A percentile compares a stretch with the other conserved stretches of the same genome.
phyloP scores from a whole-genome alignment of 2,329 filamentous ascomycete genomes.

The Orbilia brochopaga region DNA sequence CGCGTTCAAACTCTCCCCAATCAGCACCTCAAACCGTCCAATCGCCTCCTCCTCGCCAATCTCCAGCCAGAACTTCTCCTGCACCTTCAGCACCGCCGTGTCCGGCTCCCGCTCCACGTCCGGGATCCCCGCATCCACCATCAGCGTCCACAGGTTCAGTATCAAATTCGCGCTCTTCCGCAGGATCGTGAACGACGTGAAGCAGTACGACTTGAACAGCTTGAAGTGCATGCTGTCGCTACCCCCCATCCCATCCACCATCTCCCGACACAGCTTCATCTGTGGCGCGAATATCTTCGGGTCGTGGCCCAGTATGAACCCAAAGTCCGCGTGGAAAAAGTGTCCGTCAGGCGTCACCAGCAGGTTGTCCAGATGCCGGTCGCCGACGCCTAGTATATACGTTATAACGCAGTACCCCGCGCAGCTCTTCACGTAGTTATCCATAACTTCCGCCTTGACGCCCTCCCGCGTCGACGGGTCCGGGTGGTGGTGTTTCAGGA shows the following conservation, averaged over 20 bases:
- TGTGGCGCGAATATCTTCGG: slow-evolving; percentile 96
- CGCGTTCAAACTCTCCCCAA: slow-evolving; percentile 87
- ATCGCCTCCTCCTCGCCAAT: slow-evolving; percentile 91
- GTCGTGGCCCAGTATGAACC: slow-evolving; percentile 94
- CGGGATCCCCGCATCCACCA: slow-evolving; percentile 96
- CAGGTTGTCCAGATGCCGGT: slow-evolving; percentile 93
- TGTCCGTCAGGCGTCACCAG: slow-evolving; percentile 86
- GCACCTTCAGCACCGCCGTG: slow-evolving; percentile 91
- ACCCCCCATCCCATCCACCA: slow-evolving; percentile 98
- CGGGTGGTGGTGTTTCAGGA: slow-evolving; percentile 86
- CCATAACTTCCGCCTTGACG: slow-evolving; percentile 87
- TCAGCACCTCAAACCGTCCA: slow-evolving; percentile 82
- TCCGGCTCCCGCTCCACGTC: slow-evolving; percentile 92
- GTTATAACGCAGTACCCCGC: slow-evolving; percentile 97
- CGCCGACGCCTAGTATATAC: slow-evolving; percentile 93
- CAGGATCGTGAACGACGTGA: slow-evolving; percentile 88
- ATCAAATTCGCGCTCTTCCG: slow-evolving; percentile 90
- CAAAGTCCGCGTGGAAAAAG: slow-evolving; percentile 98
- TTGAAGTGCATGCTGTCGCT: slow-evolving; percentile 78
- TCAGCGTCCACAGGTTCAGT: slow-evolving; percentile 91
- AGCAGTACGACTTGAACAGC: slow-evolving; percentile 93
- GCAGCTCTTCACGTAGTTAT: slow-evolving; percentile 93
- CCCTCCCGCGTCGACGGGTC: slow-evolving; percentile 81
- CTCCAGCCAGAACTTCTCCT: slow-evolving; percentile 91
- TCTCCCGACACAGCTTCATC: slow-evolving; percentile 96